A percentile compares a stretch with the other conserved stretches of the same genome.
phyloP scores from a whole-genome alignment of 495 filamentous ascomycete genomes.

The Niebla homalea region DNA sequence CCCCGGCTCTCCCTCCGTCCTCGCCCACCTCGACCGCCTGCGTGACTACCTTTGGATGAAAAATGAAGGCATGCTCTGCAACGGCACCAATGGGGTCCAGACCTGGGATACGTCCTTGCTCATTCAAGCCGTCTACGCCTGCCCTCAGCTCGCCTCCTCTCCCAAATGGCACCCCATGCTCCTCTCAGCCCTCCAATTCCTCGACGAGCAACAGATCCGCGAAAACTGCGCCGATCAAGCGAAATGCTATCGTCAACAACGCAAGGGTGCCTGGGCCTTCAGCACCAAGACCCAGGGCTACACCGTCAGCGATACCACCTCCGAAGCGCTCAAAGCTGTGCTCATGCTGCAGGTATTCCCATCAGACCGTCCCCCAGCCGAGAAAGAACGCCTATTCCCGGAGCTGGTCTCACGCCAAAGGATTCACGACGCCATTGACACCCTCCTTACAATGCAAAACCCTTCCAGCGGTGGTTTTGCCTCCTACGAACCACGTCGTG shows the following conservation, averaged over 20 bases:
- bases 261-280: conserved; percentile 93
- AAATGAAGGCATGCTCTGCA: conserved; percentile 79
- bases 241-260: conserved; percentile 76
- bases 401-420: conserved; percentile 58
- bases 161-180: conserved; percentile 75
- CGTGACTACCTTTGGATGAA: conserved; percentile 90
- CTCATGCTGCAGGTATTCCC: conserved; percentile 72
- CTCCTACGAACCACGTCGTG: conserved; percentile 76
- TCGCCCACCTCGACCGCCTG: conserved; percentile 64
- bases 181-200: conserved; percentile 66
- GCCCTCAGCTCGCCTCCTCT: conserved; percentile 64
- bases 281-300: conserved; percentile 87
- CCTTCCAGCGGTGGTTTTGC: conserved; percentile 65
- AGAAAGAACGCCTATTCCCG: conserved; percentile 37
- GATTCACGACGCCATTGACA: conserved; percentile 78
- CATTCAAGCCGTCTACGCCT: conserved; percentile 60
- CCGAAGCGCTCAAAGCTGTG: conserved; percentile 78
- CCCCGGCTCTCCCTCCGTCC: conserved; percentile 59
- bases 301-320: conserved; percentile 85
- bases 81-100: conserved; percentile 94
- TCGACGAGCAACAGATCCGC: conserved; percentile 83
- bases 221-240: conserved; percentile 69
- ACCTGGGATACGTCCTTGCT: conserved; percentile 89
- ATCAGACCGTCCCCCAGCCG: conserved; percentile 13
- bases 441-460: conserved; percentile 86